Percentiles rank a stretch among this genome's conserved stretches.
Conservation (phyloP, 2,329 filamentous ascomycete species). For the Xenosphaeropsis pyriputrescens region DNA sequence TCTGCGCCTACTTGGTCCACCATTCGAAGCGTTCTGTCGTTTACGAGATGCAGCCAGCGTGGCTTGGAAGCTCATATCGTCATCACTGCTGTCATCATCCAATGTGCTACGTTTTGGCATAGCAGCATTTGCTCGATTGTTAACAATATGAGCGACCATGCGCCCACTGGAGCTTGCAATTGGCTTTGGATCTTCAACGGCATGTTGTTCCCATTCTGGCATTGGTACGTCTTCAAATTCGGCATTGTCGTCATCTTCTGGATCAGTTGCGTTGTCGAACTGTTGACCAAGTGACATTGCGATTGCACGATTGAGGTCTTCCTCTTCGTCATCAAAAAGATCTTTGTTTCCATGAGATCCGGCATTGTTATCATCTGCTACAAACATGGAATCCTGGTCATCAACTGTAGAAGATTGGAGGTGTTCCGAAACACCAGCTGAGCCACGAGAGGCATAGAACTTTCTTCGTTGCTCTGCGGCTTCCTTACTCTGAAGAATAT, state of each 20-base stretch:
- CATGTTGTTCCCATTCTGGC: slow-evolving; percentile 41
- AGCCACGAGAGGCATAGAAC: slow-evolving; percentile 5
- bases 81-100: slow-evolving; percentile 42
- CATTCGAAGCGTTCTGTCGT: slow-evolving; percentile 28
- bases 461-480: slow-evolving; percentile 10
- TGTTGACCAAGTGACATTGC: slow-evolving; percentile 68
- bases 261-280: slow-evolving; percentile 22
- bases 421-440: slow-evolving; percentile 5
- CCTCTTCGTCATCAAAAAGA: slow-evolving; percentile 43
- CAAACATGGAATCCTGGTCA: slow-evolving; percentile 14
- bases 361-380: slow-evolving; percentile 6
- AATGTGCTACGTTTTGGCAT: slow-evolving; percentile 28
- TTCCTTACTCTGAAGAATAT: slow-evolving; percentile 13
- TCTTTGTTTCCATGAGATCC: slow-evolving; percentile 15
- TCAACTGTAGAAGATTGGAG: slow-evolving; percentile 5
- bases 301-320: slow-evolving; percentile 70
- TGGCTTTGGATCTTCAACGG: slow-evolving; percentile 33
- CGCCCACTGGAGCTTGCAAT: slow-evolving; percentile 35
- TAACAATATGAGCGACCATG: slow-evolving; percentile 60
- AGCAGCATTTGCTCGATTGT: slow-evolving; percentile 53
- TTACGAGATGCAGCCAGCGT: slow-evolving; percentile 60
- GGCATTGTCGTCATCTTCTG: slow-evolving; percentile 22
- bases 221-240: slow-evolving; percentile 34
- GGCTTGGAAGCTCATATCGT: slow-evolving; percentile 67
- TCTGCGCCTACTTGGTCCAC: slow-evolving; percentile 10